Percentiles rank a stretch among this genome's conserved stretches.
These are phyloP conservation scores for Pseudevernia furfuracea DNA, from an alignment of 495 filamentous ascomycete species.

Conservation along the genomic window DNA sequence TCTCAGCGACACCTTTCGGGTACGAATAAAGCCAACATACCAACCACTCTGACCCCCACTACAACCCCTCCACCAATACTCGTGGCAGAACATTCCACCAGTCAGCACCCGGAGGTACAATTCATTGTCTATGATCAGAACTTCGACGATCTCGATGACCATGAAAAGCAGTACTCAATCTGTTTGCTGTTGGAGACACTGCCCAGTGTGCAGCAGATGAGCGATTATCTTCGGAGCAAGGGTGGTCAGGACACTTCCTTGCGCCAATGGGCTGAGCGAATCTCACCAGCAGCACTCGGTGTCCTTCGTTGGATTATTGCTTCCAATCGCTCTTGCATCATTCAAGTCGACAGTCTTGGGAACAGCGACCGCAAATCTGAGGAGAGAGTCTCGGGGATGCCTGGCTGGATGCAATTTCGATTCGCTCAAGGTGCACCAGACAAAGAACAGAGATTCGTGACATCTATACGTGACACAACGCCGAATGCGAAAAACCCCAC, in stretches of 20 bases:
- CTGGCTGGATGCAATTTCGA: slow-evolving; percentile 69
- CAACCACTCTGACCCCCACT: slow-evolving; percentile 16
- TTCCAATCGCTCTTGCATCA: slow-evolving; percentile 81
- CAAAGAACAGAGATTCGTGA: slow-evolving; percentile 75
- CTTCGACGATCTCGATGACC: slow-evolving; percentile 45
- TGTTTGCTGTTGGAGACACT: slow-evolving; percentile 56
- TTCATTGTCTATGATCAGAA: slow-evolving; percentile 46
- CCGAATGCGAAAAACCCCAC: slow-evolving; percentile 50
- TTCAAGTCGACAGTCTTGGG: slow-evolving; percentile 50
- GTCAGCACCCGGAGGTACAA: slow-evolving; percentile 26
- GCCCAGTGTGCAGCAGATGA: slow-evolving; percentile 59
- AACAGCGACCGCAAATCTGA: slow-evolving; percentile 23
- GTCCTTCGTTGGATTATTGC: slow-evolving; percentile 85
- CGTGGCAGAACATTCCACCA: background rate
- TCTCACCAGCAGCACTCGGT: slow-evolving; percentile 59
- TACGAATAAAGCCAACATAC: background rate
- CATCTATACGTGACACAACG: slow-evolving; percentile 47
- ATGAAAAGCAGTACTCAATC: slow-evolving; percentile 49
- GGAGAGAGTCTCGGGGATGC: slow-evolving; percentile 57
- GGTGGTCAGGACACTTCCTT: slow-evolving; percentile 37
- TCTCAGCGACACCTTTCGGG: slow-evolving; percentile 6
- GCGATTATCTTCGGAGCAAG: slow-evolving; percentile 44
- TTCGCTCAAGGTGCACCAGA: slow-evolving; percentile 86
- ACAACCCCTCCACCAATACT: slow-evolving; percentile 18
- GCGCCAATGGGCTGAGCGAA: slow-evolving; percentile 50